A percentile compares a stretch with the other conserved stretches of the same genome.
These are phyloP conservation scores for Wallacemonas sp. DNA, from an alignment of 208 protist species.

Conservation along the genomic window DNA sequence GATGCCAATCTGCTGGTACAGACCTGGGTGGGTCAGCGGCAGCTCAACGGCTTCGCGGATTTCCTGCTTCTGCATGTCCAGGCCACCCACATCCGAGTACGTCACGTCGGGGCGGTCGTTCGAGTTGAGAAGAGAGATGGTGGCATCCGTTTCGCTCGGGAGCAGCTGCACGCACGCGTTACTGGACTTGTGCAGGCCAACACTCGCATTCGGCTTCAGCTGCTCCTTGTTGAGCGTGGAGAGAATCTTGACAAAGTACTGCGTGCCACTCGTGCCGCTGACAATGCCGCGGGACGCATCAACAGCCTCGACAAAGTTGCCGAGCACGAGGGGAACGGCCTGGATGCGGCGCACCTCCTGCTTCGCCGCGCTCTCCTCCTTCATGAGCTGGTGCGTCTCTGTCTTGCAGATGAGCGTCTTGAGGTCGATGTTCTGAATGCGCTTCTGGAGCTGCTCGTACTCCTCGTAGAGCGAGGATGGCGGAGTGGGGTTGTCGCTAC, in stretches of 20 bases:
- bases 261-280: constrained; percentile 95
- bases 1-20: constrained; percentile 99
- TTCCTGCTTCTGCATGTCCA: constrained; percentile 99
- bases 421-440: constrained; percentile 78
- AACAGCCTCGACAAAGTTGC: constrained; percentile 99
- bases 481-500: constrained; percentile 11
- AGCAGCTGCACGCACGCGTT: constrained; percentile 99
- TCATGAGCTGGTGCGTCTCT: constrained; percentile 87
- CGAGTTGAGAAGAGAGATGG: constrained; percentile 94
- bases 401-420: constrained; percentile 91
- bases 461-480: constrained; percentile 69
- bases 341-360: constrained; percentile 98
- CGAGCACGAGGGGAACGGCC: constrained; percentile 99
- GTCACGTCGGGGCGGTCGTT: constrained; percentile 94
- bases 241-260: constrained; percentile 98
- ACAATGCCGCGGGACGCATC: constrained; percentile 96
- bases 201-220: constrained; percentile 98
- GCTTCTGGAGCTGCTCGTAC: constrained; percentile 70
- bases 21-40: constrained; percentile 98
- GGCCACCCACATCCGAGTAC: constrained; percentile 98
- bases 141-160: constrained; percentile 97
- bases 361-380: constrained; percentile 89
- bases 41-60: constrained; percentile 99
- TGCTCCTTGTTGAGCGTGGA: constrained; percentile 97
- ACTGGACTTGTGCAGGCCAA: constrained; percentile 99